These are phyloP conservation scores for Hanseniaspora opuntiae DNA, from an alignment of 805 yeast species.

Conservation along the genomic window DNA sequence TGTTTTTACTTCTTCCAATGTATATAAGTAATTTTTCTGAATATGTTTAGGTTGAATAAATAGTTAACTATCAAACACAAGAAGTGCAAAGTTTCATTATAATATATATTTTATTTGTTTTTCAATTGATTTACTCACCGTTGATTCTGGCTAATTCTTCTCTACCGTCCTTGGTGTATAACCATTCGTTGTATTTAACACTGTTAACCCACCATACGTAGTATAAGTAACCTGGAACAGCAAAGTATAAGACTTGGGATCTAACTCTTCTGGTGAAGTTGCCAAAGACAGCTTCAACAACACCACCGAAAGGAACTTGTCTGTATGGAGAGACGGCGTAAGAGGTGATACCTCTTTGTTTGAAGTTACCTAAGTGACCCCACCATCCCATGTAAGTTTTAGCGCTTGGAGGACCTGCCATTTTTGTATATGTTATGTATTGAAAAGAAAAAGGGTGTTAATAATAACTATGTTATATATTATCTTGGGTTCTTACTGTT, in stretches of 20 bases:
- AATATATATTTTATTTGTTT: not conserved
- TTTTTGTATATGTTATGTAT: conserved; percentile 19
- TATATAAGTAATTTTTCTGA: not conserved
- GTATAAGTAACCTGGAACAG: conserved; percentile 64
- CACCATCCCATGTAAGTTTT: conserved; percentile 92
- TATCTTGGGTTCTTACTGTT: not conserved
- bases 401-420: conserved; percentile 58
- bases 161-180: conserved; percentile 96
- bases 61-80: not conserved
- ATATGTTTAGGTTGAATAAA: not conserved
- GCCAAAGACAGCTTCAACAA: conserved; percentile 72
- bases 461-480: conserved; percentile 1
- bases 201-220: conserved; percentile 82
- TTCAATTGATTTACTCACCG: conserved; percentile 20
- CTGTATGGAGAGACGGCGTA: conserved; percentile 91
- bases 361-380: conserved; percentile 82
- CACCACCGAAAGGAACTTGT: conserved; percentile 81
- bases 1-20: not conserved
- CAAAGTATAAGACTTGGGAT: conserved; percentile 65
- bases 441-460: not conserved
- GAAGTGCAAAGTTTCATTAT: no score
- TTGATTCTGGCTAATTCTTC: conserved; percentile 68
- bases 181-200: conserved; percentile 79
- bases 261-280: conserved; percentile 89
- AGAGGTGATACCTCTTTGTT: conserved; percentile 71